phyloP scores from a whole-genome alignment of 2,329 filamentous ascomycete species.

The Beauveria rudraprayagi region DNA sequence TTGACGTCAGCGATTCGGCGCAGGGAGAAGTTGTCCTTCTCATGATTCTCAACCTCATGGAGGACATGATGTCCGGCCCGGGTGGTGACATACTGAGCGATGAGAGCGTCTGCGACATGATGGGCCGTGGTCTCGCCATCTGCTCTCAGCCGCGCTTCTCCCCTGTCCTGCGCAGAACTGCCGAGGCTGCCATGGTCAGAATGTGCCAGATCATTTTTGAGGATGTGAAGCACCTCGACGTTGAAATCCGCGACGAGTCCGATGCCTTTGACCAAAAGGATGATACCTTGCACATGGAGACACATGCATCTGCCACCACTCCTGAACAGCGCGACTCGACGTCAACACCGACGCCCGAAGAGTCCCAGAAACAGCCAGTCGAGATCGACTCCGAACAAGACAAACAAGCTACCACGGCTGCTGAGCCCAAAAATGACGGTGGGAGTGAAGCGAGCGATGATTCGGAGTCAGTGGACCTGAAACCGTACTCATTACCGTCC shows the following conservation, averaged over 20 bases:
- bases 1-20: constrained; percentile 90
- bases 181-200: constrained; percentile 93
- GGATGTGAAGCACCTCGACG: constrained; percentile 77
- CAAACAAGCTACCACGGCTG: constrained; percentile 13
- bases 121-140: constrained; percentile 95
- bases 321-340: constrained; percentile 9
- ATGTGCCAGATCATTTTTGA: constrained; percentile 99
- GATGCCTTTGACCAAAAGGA: constrained; percentile 60
- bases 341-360: constrained; percentile 2
- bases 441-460: constrained; percentile 30
- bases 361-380: neutral
- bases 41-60: constrained; percentile 94
- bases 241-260: constrained; percentile 60
- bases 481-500: constrained; percentile 87
- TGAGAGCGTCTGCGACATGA: constrained; percentile 98
- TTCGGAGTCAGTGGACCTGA: constrained; percentile 51
- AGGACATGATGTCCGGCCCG: constrained; percentile 91
- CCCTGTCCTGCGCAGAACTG: constrained; percentile 80
- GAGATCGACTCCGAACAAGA: constrained; percentile 2
- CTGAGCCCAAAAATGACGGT: constrained; percentile 13
- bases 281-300: constrained; percentile 73
- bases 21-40: constrained; percentile 93
- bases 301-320: constrained; percentile 27
- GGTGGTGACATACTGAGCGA: constrained; percentile 92
- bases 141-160: constrained; percentile 91